These are phyloP conservation scores for Chalara sp. DNA, from an alignment of 2,329 filamentous ascomycete genomes.

Conservation along the genomic window DNA sequence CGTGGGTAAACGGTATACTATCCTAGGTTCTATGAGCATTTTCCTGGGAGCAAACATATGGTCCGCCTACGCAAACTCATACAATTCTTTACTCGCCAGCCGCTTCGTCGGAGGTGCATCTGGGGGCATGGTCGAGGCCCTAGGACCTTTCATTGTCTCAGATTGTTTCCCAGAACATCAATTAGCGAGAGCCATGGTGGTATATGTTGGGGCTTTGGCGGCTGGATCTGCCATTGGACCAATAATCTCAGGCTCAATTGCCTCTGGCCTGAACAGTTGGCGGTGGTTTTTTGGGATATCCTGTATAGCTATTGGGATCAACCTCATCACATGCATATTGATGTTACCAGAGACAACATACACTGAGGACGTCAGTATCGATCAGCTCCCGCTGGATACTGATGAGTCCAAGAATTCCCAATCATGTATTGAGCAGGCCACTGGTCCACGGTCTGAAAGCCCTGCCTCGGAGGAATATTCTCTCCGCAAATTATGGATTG, in stretches of 20 bases:
- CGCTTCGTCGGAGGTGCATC: conserved; percentile 11
- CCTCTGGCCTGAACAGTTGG: conserved; percentile 9
- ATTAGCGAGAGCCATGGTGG: conserved; percentile 13
- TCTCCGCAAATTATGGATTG: conserved; percentile 1
- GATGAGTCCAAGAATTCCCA: neutral
- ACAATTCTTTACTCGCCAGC: conserved; percentile 6
- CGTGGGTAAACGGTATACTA: conserved; percentile 18
- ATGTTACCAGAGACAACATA: conserved; percentile 16
- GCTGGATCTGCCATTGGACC: conserved; percentile 12
- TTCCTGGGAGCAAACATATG: conserved; percentile 11
- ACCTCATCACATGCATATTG: conserved; percentile 9
- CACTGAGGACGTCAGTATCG: neutral
- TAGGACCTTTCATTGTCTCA: conserved; percentile 14
- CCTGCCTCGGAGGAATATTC: neutral
- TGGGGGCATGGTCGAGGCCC: conserved; percentile 13
- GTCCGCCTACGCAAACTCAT: conserved; percentile 10
- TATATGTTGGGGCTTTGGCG: conserved; percentile 6
- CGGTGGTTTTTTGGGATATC: conserved; percentile 15
- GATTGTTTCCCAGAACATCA: conserved; percentile 14
- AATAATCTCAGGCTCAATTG: conserved; percentile 10
- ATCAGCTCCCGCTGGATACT: too few species aligned
- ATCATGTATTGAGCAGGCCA: neutral
- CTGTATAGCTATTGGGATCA: conserved; percentile 11
- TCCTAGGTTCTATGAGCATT: conserved; percentile 13
- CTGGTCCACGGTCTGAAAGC: neutral